Conservation (phyloP, 2,329 filamentous ascomycete species). For the Xylaria digitata region DNA sequence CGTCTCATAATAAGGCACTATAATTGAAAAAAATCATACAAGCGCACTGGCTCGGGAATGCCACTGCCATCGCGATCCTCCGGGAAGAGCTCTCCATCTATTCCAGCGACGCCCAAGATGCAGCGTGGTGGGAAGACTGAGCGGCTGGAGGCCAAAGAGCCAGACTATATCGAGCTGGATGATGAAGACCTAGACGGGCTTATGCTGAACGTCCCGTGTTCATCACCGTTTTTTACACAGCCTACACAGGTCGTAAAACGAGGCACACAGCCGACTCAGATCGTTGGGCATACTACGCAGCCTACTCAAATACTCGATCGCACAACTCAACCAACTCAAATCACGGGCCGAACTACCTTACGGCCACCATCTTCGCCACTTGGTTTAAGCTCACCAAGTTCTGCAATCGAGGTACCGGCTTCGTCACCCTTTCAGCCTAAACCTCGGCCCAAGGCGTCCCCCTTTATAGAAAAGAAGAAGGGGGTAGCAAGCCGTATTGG, state of each 20-base stretch:
- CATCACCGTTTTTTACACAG: conserved; percentile 62
- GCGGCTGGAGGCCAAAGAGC: conserved; percentile 31
- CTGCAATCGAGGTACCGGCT: conserved; percentile 81
- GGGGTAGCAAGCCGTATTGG: conserved; percentile 56
- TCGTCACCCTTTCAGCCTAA: conserved; percentile 79
- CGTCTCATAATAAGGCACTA: background rate
- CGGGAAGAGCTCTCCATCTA: conserved; percentile 19
- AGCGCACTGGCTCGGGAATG: conserved; percentile 10
- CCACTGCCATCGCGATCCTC: conserved; percentile 14
- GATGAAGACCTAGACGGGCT: conserved; percentile 60
- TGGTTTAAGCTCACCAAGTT: conserved; percentile 57
- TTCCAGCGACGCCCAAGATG: conserved; percentile 37
- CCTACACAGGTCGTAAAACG: conserved; percentile 53
- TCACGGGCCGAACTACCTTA: conserved; percentile 54
- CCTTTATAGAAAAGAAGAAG: conserved; percentile 34
- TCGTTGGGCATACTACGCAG: conserved; percentile 59
- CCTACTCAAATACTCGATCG: conserved; percentile 57
- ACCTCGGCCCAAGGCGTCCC: conserved; percentile 39
- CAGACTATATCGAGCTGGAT: conserved; percentile 47
- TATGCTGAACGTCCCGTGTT: conserved; percentile 50
- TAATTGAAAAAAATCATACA: background rate
- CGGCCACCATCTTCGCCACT: conserved; percentile 48
- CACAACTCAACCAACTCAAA: conserved; percentile 55
- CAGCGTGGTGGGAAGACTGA: conserved; percentile 20
- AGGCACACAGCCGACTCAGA: conserved; percentile 56